Conservation (phyloP, 2,329 filamentous ascomycete genomes). For the Hypoxylon sp. region DNA sequence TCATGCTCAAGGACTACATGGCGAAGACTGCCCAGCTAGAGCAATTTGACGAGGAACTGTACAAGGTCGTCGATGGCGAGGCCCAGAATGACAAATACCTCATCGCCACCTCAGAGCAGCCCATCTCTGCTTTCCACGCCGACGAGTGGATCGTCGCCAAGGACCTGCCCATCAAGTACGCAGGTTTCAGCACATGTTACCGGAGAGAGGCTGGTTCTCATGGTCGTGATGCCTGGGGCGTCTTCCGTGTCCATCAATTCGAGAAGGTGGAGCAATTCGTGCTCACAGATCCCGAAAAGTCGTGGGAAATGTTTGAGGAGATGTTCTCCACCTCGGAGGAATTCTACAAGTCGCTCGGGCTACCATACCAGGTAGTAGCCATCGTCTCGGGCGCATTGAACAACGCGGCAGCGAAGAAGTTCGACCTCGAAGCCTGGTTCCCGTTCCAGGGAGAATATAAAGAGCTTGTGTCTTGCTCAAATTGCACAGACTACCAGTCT, state of each 20-base stretch:
- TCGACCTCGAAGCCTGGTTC: slow-evolving; percentile 96
- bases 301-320: slow-evolving; percentile 91
- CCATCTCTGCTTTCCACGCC: slow-evolving; percentile 90
- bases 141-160: slow-evolving; percentile 91
- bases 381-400: slow-evolving; percentile 98
- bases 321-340: slow-evolving; percentile 94
- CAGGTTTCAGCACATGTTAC: slow-evolving; percentile 95
- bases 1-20: slow-evolving; percentile 97
- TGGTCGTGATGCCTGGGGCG: slow-evolving; percentile 94
- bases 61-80: slow-evolving; percentile 93
- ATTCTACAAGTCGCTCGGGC: slow-evolving; percentile 89
- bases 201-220: slow-evolving; percentile 94
- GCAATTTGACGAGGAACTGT: slow-evolving; percentile 97
- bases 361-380: slow-evolving; percentile 91
- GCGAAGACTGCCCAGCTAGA: slow-evolving; percentile 97
- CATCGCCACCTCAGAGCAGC: slow-evolving; percentile 90
- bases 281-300: slow-evolving; percentile 83
- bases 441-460: slow-evolving; percentile 98
- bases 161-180: slow-evolving; percentile 91
- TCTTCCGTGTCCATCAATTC: slow-evolving; percentile 98
- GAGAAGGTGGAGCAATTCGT: slow-evolving; percentile 77
- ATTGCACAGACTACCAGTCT: slow-evolving; percentile 98
- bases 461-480: slow-evolving; percentile 96
- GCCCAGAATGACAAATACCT: slow-evolving; percentile 87
- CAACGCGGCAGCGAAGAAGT: slow-evolving; percentile 91